Conservation (phyloP, 106 monocot genomes). For the Allium cepa region DNA sequence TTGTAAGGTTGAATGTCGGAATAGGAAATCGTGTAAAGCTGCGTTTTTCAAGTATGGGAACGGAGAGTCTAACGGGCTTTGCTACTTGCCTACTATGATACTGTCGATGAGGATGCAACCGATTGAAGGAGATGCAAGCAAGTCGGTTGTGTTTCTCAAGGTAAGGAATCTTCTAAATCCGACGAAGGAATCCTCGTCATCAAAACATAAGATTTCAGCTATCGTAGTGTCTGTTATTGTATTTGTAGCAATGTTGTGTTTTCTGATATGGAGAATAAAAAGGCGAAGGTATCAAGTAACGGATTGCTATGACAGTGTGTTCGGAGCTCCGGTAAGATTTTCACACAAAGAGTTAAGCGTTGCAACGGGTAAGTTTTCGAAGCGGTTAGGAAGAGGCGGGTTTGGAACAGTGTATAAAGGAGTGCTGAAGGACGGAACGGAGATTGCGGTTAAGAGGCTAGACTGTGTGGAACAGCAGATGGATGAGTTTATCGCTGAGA, state of each 20-base stretch:
- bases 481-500: conserved; percentile 18
- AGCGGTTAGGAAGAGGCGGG: conserved; percentile 9
- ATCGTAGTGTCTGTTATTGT: not conserved
- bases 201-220: not conserved
- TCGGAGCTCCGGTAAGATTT: conserved; percentile 5
- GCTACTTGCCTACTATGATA: conserved; percentile 25
- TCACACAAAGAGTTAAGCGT: conserved; percentile 1
- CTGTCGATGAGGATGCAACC: conserved; percentile 7
- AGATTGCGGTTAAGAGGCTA: conserved; percentile 8
- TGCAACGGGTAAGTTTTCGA: conserved; percentile 1
- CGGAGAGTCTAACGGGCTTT: conserved; percentile 21
- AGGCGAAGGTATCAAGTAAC: not conserved
- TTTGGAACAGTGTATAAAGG: conserved; percentile 14
- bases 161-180: not conserved
- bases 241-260: not conserved
- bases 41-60: conserved; percentile 25
- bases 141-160: conserved; percentile 4
- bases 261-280: not conserved
- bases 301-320: conserved; percentile 4
- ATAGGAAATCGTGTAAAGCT: conserved; percentile 26
- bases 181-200: not conserved
- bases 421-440: conserved; percentile 3
- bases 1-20: conserved; percentile 40
- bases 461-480: conserved; percentile 1
- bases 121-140: not conserved